A percentile compares a stretch with the other conserved stretches of the same genome.
Conservation (phyloP, 306 rosid genomes). For the Acacia confusa region DNA sequence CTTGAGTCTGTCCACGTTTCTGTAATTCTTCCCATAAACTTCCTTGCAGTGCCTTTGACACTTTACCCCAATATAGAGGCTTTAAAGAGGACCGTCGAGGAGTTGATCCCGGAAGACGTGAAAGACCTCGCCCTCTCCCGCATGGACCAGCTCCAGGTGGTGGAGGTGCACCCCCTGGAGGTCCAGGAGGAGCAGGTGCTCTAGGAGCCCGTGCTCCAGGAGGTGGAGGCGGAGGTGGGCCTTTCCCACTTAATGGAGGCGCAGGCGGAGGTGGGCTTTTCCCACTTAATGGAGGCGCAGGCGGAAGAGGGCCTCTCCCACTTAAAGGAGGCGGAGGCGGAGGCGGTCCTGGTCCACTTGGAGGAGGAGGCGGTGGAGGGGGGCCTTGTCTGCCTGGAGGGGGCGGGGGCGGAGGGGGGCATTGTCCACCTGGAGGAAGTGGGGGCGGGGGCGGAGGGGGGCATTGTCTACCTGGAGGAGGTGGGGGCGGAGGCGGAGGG, state of each 20-base stretch:
- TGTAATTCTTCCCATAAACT: conserved; percentile 99
- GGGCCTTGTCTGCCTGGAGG: background rate
- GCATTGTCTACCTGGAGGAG: background rate
- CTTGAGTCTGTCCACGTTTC: conserved; percentile 79
- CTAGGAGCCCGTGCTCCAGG: conserved; percentile 36
- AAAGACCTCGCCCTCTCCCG: conserved; percentile 90
- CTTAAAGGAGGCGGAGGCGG: conserved; percentile 47
- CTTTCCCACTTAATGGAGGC: no score
- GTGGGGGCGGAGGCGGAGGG: background rate
- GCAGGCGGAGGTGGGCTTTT: conserved; percentile 15
- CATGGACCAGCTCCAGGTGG: conserved; percentile 60
- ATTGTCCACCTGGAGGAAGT: no score
- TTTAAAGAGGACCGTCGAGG: conserved; percentile 76
- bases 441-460: background rate
- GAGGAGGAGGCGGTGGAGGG: conserved; percentile 46
- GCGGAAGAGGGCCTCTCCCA: conserved; percentile 38
- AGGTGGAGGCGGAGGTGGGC: conserved; percentile 56
- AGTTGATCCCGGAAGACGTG: conserved; percentile 55
- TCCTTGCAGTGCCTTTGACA: conserved; percentile 88
- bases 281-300: conserved; percentile 44
- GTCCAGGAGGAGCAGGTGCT: conserved; percentile 63
- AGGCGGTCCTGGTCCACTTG: conserved; percentile 50
- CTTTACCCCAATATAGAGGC: conserved; percentile 98
- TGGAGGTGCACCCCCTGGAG: conserved; percentile 68
- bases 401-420: background rate